A percentile compares a stretch with the other conserved stretches of the same genome.
phyloP scores from a whole-genome alignment of 805 yeast genomes.

The Scheffersomyces lignosus region DNA sequence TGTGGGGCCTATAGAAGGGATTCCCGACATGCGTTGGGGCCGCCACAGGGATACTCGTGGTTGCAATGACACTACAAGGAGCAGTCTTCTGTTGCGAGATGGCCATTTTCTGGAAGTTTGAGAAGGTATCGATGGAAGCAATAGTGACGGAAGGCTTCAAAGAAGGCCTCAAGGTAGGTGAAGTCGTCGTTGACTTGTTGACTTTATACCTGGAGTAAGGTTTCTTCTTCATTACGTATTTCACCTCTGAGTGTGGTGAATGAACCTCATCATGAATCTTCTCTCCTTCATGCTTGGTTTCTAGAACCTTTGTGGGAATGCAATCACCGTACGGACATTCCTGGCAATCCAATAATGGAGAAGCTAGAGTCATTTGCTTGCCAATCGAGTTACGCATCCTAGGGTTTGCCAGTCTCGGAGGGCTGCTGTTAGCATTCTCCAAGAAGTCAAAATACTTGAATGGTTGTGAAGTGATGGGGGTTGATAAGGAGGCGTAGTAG shows the following conservation, averaged over 20 bases:
- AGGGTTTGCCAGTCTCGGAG: neutral
- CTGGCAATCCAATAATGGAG: conserved; percentile 21
- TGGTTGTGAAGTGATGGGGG: neutral
- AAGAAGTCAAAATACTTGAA: neutral
- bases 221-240: neutral
- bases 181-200: conserved; percentile 2
- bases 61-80: neutral
- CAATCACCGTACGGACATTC: neutral
- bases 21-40: neutral
- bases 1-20: neutral
- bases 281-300: neutral
- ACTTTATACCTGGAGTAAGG: neutral
- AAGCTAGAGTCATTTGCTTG: conserved; percentile 18
- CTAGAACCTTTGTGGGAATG: neutral
- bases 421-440: neutral
- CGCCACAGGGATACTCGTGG: neutral
- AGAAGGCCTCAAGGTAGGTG: conserved; percentile 15
- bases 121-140: conserved; percentile 18
- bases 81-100: too few relatives aligned
- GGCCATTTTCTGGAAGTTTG: conserved; percentile 7
- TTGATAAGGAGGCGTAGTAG: neutral
- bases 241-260: neutral
- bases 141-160: conserved; percentile 25
- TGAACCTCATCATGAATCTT: neutral
- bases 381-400: conserved; percentile 6